Conservation (phyloP, 495 filamentous ascomycete genomes). For the Beverwykella pulmonaria region DNA sequence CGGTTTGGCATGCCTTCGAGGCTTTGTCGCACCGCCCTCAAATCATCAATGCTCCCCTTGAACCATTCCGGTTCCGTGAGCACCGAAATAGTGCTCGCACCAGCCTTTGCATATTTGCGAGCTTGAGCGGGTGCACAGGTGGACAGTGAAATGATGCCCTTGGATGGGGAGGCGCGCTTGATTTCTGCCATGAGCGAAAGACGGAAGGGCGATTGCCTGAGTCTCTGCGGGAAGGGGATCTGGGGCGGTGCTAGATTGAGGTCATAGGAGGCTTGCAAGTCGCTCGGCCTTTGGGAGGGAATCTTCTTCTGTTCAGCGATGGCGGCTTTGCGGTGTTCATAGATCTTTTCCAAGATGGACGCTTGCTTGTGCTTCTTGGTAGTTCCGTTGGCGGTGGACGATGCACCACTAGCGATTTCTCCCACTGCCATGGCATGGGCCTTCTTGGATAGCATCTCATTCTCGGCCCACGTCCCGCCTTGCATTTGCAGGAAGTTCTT, state of each 20-base stretch:
- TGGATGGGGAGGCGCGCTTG: slow-evolving; percentile 94
- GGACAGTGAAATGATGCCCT: slow-evolving; percentile 86
- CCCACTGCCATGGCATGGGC: slow-evolving; percentile 36
- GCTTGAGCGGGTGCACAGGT: slow-evolving; percentile 90
- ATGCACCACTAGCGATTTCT: slow-evolving; percentile 19
- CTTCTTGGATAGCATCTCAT: slow-evolving; percentile 50
- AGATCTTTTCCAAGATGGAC: slow-evolving; percentile 90
- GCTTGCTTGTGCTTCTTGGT: slow-evolving; percentile 58
- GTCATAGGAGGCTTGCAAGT: slow-evolving; percentile 86
- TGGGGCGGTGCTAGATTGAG: slow-evolving; percentile 83
- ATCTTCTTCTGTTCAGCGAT: slow-evolving; percentile 84
- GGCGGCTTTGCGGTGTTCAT: slow-evolving; percentile 74
- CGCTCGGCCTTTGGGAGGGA: slow-evolving; percentile 77
- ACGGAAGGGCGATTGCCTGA: slow-evolving; percentile 77
- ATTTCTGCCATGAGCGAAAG: slow-evolving; percentile 94
- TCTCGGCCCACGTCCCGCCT: slow-evolving; percentile 88
- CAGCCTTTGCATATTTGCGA: slow-evolving; percentile 86
- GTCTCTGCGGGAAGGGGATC: slow-evolving; percentile 74
- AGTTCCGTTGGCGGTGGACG: slow-evolving; percentile 33
- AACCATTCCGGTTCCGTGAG: slow-evolving; percentile 99
- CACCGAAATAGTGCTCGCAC: slow-evolving; percentile 94
- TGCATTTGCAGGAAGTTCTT: slow-evolving; percentile 86
- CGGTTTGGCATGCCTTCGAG: slow-evolving; percentile 87
- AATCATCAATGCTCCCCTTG: slow-evolving; percentile 93
- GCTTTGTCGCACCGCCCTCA: slow-evolving; percentile 83